Evolutionary conservation across 176 grass and related monocot species (phyloP).

Genomic region (Bothriochloa decipiens): DNA sequence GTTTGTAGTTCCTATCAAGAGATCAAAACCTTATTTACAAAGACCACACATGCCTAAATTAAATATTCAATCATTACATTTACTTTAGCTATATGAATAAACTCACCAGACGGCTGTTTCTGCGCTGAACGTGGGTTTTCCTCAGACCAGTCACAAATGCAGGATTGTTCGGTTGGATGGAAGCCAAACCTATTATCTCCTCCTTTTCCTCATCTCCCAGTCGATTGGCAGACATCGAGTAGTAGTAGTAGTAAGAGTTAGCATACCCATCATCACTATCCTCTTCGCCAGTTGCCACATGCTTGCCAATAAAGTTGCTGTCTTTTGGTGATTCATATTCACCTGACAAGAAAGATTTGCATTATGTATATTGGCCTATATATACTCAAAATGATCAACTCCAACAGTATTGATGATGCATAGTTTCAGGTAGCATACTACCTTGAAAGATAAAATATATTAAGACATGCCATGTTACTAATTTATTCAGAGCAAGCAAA

Average conservation of each 20-base stretch:
- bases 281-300: slow-evolving; percentile 21
- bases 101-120: slow-evolving; percentile 37
- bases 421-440: background rate
- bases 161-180: slow-evolving; percentile 41
- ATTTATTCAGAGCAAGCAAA: background rate
- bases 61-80: background rate
- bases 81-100: background rate
- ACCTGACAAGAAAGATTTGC: slow-evolving; percentile 7
- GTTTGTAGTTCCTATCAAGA: background rate
- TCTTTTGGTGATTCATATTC: slow-evolving; percentile 23
- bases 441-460: background rate
- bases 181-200: slow-evolving; percentile 29
- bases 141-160: slow-evolving; percentile 44
- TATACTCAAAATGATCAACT: background rate
- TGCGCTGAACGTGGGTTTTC: background rate
- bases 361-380: background rate
- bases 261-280: slow-evolving; percentile 6
- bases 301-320: background rate
- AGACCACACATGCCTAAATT: background rate
- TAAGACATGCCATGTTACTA: background rate
- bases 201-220: slow-evolving; percentile 18
- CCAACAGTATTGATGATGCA: slow-evolving; percentile 14
- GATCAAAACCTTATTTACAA: background rate
- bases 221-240: background rate
- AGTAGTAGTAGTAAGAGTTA: slow-evolving; percentile 26